These are phyloP conservation scores for Botryosphaeria dothidea DNA, from an alignment of 2,329 filamentous ascomycete genomes.

Conservation along the genomic window DNA sequence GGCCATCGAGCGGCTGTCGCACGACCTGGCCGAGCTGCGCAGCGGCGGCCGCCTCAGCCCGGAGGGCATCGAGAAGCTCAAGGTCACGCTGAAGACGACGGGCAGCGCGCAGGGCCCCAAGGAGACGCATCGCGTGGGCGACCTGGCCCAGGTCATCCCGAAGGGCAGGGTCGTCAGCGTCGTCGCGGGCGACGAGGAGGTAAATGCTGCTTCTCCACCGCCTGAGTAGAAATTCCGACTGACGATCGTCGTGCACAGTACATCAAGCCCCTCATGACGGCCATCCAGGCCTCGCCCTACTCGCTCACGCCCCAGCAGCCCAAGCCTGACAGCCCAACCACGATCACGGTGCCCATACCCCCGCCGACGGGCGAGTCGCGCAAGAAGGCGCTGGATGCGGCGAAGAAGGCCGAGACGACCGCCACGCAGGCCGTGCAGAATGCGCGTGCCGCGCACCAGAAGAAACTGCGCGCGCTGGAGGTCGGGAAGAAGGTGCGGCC, in stretches of 20 bases:
- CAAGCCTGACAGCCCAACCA: conserved; percentile 50
- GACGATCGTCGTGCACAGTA: conserved; percentile 49
- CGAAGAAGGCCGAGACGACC: conserved; percentile 44
- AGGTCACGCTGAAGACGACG: conserved; percentile 48
- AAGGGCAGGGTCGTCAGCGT: conserved; percentile 63
- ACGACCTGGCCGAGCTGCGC: conserved; percentile 62
- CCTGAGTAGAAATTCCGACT: not conserved
- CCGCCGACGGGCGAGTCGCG: conserved; percentile 60
- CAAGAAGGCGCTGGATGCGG: conserved; percentile 39
- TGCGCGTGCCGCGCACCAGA: conserved; percentile 50
- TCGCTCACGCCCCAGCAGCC: conserved; percentile 53
- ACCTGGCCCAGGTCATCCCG: conserved; percentile 67
- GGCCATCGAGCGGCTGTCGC: conserved; percentile 58
- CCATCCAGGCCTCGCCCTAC: conserved; percentile 55
- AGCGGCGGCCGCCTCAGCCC: conserved; percentile 65
- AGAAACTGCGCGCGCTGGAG: conserved; percentile 48
- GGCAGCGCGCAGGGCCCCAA: conserved; percentile 41
- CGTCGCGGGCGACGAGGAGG: conserved; percentile 65
- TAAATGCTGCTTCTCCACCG: conserved; percentile 37
- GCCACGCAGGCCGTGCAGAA: conserved; percentile 44
- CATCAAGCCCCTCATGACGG: conserved; percentile 54
- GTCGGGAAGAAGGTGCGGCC: conserved; percentile 45
- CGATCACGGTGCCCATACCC: conserved; percentile 57
- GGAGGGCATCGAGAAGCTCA: conserved; percentile 60
- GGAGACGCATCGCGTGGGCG: conserved; percentile 54